Evolutionary conservation across 2,329 filamentous ascomycete species (phyloP).

Genomic region (Stachybotrys echinatus): DNA sequence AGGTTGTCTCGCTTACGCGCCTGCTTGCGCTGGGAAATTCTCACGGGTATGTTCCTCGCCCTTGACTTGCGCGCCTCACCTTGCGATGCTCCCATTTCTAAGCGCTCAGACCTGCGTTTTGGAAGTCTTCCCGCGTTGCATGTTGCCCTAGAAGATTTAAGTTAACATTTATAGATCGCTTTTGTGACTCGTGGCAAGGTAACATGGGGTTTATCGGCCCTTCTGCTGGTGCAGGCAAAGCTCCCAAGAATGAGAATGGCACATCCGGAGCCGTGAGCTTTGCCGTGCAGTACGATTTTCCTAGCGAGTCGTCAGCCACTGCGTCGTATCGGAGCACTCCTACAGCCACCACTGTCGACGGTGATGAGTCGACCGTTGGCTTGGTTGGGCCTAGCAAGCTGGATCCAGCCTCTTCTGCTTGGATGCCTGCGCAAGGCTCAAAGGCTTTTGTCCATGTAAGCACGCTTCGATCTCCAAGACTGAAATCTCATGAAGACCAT

Average conservation of each 20-base stretch:
- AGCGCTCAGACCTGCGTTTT: no score
- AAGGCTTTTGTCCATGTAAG: constrained; percentile 13
- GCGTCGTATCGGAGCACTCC: background rate
- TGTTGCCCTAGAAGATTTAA: no score
- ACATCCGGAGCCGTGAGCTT: background rate
- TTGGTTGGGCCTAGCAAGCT: background rate
- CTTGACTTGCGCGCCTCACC: no score
- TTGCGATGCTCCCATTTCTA: no score
- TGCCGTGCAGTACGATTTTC: background rate
- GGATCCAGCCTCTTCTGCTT: constrained; percentile 9
- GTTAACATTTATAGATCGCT: background rate
- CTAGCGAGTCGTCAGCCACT: background rate
- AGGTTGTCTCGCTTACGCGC: no score
- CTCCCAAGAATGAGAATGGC: background rate
- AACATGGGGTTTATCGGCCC: background rate
- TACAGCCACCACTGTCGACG: background rate
- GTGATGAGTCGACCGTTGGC: background rate
- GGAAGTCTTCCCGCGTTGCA: no score
- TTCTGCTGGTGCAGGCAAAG: background rate
- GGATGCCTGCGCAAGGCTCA: constrained; percentile 11
- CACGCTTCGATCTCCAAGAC: background rate
- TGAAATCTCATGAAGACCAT: background rate
- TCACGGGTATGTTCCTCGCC: no score
- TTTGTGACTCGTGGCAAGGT: background rate
- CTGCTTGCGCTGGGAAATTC: no score